Evolutionary conservation across 139 green algal genomes (phyloP).

Genomic region (Chlorella sp.): DNA sequence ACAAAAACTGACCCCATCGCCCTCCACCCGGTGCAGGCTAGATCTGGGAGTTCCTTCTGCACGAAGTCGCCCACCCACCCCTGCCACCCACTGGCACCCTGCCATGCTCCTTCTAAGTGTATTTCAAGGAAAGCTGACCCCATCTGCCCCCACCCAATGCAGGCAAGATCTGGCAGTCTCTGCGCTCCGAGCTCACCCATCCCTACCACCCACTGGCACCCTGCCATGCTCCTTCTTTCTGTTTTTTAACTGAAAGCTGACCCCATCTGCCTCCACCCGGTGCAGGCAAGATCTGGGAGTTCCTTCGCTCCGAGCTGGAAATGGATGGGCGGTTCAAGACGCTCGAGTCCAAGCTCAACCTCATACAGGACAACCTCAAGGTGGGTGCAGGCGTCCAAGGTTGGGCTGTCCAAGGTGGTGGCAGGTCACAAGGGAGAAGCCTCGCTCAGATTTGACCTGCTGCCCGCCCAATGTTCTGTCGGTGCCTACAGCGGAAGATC

Average conservation of each 20-base stretch:
- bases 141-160: no score
- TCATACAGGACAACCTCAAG: constrained; percentile 76
- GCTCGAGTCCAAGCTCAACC: constrained; percentile 67
- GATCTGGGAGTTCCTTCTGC: constrained; percentile 60
- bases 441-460: no score
- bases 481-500: no score
- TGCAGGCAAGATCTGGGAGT: constrained; percentile 53
- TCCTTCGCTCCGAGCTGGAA: constrained; percentile 66
- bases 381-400: neutral
- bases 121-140: no score
- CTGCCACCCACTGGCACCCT: no score
- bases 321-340: constrained; percentile 66
- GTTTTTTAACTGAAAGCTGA: neutral
- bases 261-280: neutral
- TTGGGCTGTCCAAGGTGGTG: no score
- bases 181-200: neutral
- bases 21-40: constrained; percentile 2
- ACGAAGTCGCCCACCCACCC: no score
- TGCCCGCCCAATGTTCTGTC: no score
- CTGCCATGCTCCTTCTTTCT: neutral
- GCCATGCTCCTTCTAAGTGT: no score
- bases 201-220: neutral
- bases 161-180: neutral
- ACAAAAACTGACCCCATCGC: neutral
- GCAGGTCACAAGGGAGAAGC: no score